Percentiles rank a stretch among this genome's conserved stretches.
phyloP scores from a whole-genome alignment of 1,284 basidiomycete species.

The Melampsora larici-populina region DNA sequence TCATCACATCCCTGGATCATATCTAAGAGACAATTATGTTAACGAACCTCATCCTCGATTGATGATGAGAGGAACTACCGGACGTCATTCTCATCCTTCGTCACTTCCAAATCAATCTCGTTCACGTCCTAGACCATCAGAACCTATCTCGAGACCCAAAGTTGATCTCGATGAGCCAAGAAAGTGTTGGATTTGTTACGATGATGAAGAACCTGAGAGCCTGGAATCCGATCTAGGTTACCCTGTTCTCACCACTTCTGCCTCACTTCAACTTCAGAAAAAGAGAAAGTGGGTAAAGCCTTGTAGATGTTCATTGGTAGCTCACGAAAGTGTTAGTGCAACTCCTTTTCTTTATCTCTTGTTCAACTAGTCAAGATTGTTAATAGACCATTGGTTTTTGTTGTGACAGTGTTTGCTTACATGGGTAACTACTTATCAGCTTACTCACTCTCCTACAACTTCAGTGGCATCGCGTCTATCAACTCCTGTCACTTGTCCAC shows the following conservation, averaged over 20 bases:
- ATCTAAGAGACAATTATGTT: not conserved
- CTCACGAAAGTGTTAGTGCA: constrained; percentile 26
- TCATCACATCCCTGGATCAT: too few relatives aligned
- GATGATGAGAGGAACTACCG: constrained; percentile 1
- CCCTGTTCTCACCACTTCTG: not conserved
- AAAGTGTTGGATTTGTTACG: constrained; percentile 42
- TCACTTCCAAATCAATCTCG: not conserved
- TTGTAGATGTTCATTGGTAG: constrained; percentile 38
- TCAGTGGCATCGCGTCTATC: constrained; percentile 29
- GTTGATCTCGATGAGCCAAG: not conserved
- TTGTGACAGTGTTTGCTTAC: constrained; percentile 31
- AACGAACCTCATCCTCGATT: not conserved
- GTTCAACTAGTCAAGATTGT: not conserved
- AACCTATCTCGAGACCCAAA: not conserved
- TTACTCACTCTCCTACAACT: constrained; percentile 24
- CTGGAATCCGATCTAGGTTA: not conserved
- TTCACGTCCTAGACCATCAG: too few relatives aligned
- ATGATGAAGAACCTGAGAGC: constrained; percentile 21
- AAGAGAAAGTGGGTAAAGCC: constrained; percentile 27
- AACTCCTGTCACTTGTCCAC: constrained; percentile 32
- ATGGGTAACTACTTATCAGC: constrained; percentile 42
- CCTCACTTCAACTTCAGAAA: not conserved
- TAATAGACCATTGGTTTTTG: not conserved
- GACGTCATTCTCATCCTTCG: not conserved
- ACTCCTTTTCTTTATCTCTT: not conserved